A percentile compares a stretch with the other conserved stretches of the same genome.
Evolutionary conservation across 2,329 filamentous ascomycete species (phyloP).

Genomic region (Falciphora oryzae): DNA sequence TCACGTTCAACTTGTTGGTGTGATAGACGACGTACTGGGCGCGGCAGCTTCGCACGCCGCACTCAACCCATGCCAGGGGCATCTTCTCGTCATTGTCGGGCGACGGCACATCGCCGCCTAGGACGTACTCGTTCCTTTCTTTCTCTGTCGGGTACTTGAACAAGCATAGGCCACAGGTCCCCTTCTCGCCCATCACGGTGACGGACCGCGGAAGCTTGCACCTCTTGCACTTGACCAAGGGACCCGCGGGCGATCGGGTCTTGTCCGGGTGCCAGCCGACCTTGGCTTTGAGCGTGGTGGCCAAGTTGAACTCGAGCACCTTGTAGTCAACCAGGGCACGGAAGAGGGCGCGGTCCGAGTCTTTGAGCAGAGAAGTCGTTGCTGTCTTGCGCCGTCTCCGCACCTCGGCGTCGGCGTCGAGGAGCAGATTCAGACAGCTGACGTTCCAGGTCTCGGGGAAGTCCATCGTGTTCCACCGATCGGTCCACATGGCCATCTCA

Average conservation of each 20-base stretch:
- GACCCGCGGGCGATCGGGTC: slow-evolving; percentile 35
- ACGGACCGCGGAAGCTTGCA: slow-evolving; percentile 43
- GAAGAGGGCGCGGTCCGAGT: slow-evolving; percentile 36
- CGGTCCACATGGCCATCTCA: slow-evolving; percentile 34
- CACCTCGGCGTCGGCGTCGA: slow-evolving; percentile 36
- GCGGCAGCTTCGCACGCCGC: slow-evolving; percentile 34
- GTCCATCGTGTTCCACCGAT: slow-evolving; percentile 41
- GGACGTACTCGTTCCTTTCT: slow-evolving; percentile 19
- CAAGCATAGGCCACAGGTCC: slow-evolving; percentile 36
- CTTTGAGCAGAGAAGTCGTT: slow-evolving; percentile 24
- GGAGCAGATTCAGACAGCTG: slow-evolving; percentile 37
- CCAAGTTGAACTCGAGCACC: slow-evolving; percentile 38
- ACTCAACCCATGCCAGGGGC: slow-evolving; percentile 41
- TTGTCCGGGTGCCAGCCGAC: slow-evolving; percentile 42
- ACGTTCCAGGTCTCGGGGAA: slow-evolving; percentile 45
- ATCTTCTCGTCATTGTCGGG: slow-evolving; percentile 26
- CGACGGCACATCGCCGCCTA: slow-evolving; percentile 24
- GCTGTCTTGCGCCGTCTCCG: not conserved
- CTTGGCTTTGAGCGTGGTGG: slow-evolving; percentile 35
- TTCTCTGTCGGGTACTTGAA: slow-evolving; percentile 17
- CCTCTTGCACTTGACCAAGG: slow-evolving; percentile 31
- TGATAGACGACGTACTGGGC: slow-evolving; percentile 47
- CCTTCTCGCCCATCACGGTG: slow-evolving; percentile 37
- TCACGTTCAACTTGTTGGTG: slow-evolving; percentile 31
- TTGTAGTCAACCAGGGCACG: slow-evolving; percentile 39